phyloP scores from a whole-genome alignment of 2,329 filamentous ascomycete species.

The Juglanconis oblonga region DNA sequence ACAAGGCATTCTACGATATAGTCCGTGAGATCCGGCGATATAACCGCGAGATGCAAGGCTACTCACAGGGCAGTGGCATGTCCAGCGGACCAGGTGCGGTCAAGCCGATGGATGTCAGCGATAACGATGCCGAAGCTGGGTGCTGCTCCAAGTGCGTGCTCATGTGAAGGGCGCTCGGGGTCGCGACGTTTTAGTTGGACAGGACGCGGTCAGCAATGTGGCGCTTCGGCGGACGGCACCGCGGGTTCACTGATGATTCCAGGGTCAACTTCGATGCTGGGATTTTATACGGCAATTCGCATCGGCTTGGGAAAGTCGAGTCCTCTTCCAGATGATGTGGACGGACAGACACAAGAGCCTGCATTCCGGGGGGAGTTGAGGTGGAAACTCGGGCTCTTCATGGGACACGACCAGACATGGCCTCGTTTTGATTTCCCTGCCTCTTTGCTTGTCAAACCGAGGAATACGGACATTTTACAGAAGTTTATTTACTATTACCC shows the following conservation, averaged over 20 bases:
- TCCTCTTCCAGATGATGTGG: constrained; percentile 16
- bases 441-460: constrained; percentile 17
- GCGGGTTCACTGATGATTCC: neutral
- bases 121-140: constrained; percentile 64
- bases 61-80: constrained; percentile 67
- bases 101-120: constrained; percentile 77
- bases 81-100: constrained; percentile 59
- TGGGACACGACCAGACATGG: constrained; percentile 20
- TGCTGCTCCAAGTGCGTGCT: constrained; percentile 86
- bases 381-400: constrained; percentile 14
- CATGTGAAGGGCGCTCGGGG: constrained; percentile 59
- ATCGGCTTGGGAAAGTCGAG: constrained; percentile 16
- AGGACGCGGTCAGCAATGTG: neutral
- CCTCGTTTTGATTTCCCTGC: constrained; percentile 12
- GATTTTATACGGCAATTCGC: constrained; percentile 20
- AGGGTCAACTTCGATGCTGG: constrained; percentile 11
- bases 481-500: constrained; percentile 19
- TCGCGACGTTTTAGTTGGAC: constrained; percentile 1
- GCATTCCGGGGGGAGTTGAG: constrained; percentile 20
- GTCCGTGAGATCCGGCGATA: constrained; percentile 97
- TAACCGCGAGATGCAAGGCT: constrained; percentile 96
- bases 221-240: neutral
- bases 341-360: constrained; percentile 16
- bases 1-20: constrained; percentile 97
- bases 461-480: constrained; percentile 19